Conservation (phyloP, 257 asterid species). For the Osmanthus fragrans region DNA sequence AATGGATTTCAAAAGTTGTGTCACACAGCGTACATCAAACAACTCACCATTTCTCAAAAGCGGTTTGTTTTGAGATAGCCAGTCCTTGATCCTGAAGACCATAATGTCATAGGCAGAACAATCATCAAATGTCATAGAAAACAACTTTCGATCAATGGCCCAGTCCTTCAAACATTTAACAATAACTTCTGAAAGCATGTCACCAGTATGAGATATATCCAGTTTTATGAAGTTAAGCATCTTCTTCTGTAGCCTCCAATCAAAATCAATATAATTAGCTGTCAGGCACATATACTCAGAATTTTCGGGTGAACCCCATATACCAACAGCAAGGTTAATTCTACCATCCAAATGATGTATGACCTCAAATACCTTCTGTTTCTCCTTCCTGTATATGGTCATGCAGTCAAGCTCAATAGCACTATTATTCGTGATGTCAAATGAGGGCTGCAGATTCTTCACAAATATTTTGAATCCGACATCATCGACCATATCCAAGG, state of each 20-base stretch:
- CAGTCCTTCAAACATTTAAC: conserved; percentile 76
- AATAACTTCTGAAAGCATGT: conserved; percentile 68
- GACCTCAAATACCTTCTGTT: conserved; percentile 63
- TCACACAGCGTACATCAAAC: conserved; percentile 70
- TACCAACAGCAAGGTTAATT: conserved; percentile 71
- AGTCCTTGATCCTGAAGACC: conserved; percentile 71
- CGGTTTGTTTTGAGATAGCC: conserved; percentile 71
- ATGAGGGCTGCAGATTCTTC: conserved; percentile 88
- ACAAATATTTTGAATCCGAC: conserved; percentile 79
- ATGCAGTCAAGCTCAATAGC: conserved; percentile 79
- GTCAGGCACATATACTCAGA: conserved; percentile 67
- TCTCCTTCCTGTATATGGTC: conserved; percentile 69
- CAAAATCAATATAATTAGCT: conserved; percentile 74
- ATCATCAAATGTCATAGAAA: conserved; percentile 86
- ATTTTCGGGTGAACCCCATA: conserved; percentile 73
- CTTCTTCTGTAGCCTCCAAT: conserved; percentile 86
- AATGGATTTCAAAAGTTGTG: conserved; percentile 71
- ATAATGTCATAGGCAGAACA: conserved; percentile 57
- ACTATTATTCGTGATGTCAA: conserved; percentile 61
- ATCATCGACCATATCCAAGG: conserved; percentile 86
- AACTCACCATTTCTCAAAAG: conserved; percentile 75
- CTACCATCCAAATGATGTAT: conserved; percentile 71
- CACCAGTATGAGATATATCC: conserved; percentile 70
- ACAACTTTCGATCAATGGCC: conserved; percentile 74
- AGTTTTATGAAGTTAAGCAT: conserved; percentile 73